phyloP scores from a whole-genome alignment of 192 early-diverging fungal genomes.

The Coemansia umbellata region DNA sequence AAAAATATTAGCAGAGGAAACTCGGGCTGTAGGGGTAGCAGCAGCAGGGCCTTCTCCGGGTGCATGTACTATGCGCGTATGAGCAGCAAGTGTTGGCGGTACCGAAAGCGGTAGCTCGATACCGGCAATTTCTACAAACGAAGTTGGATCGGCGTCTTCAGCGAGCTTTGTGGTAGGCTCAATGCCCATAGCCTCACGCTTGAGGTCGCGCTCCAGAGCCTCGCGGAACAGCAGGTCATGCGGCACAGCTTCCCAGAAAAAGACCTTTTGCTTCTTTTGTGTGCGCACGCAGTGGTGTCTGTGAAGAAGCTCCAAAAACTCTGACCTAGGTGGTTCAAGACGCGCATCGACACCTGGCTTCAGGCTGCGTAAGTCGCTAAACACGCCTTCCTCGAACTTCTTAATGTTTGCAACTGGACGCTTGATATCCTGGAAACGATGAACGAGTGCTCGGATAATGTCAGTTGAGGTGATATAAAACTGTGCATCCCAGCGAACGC shows the following conservation, averaged over 20 bases:
- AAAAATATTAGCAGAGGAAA: conserved; percentile 19
- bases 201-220: conserved; percentile 93
- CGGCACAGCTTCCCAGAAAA: conserved; percentile 94
- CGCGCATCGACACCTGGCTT: conserved; percentile 93
- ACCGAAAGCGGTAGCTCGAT: conserved; percentile 49
- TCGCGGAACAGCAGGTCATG: conserved; percentile 94
- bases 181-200: conserved; percentile 82
- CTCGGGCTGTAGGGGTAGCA: conserved; percentile 1
- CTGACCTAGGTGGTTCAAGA: conserved; percentile 89
- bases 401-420: conserved; percentile 84
- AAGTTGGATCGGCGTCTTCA: conserved; percentile 20
- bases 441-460: conserved; percentile 85
- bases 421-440: conserved; percentile 87
- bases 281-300: conserved; percentile 95
- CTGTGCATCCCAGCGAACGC: conserved; percentile 88
- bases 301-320: conserved; percentile 91
- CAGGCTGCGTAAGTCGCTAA: conserved; percentile 90
- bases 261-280: conserved; percentile 99
- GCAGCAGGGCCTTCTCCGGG: background rate
- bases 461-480: conserved; percentile 97
- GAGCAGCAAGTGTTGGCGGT: conserved; percentile 46
- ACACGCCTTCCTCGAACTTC: conserved; percentile 99
- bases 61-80: conserved; percentile 12
- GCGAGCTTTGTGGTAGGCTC: conserved; percentile 71
- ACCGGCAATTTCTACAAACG: conserved; percentile 42